These are phyloP conservation scores for Inonotus obliquus DNA, from an alignment of 1,284 basidiomycete species.

Conservation along the genomic window DNA sequence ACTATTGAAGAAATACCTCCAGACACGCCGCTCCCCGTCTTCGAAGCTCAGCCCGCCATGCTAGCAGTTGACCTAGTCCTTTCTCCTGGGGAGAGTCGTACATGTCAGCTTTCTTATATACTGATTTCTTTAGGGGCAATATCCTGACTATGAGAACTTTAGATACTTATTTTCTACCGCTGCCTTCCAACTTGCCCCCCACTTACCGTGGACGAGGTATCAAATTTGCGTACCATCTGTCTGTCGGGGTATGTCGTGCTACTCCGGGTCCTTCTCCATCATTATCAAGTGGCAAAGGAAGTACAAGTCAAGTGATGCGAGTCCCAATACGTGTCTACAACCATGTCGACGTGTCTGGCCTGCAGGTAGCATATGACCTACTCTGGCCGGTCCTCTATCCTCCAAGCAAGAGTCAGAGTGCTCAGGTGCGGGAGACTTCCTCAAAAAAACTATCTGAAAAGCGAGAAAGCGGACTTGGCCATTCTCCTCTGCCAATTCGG, in stretches of 20 bases:
- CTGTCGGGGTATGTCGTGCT: constrained; percentile 78
- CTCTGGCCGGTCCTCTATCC: constrained; percentile 56
- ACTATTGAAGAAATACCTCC: constrained; percentile 48
- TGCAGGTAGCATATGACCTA: constrained; percentile 58
- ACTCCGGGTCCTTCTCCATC: background rate
- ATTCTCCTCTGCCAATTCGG: constrained; percentile 15
- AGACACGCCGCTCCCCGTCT: constrained; percentile 71
- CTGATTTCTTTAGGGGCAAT: constrained; percentile 4
- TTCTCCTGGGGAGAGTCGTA: constrained; percentile 74
- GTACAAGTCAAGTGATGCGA: constrained; percentile 77
- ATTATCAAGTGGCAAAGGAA: constrained; percentile 24
- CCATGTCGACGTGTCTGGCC: constrained; percentile 60
- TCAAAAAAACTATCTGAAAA: constrained; percentile 13
- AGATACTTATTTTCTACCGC: constrained; percentile 75
- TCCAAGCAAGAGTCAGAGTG: constrained; percentile 24
- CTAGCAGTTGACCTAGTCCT: constrained; percentile 78
- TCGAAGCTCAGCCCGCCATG: constrained; percentile 79
- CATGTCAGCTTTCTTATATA: constrained; percentile 50
- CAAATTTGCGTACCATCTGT: constrained; percentile 84
- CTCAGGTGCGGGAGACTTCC: constrained; percentile 7
- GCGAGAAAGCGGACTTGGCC: constrained; percentile 18
- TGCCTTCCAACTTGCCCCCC: constrained; percentile 83
- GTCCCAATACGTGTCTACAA: constrained; percentile 88
- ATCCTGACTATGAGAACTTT: constrained; percentile 6
- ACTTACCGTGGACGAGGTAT: constrained; percentile 84